Evolutionary conservation across 176 grass and related monocot genomes (phyloP), one percentile per base, ranked within the genome.

Genomic region (Stipa capillata): DNA sequence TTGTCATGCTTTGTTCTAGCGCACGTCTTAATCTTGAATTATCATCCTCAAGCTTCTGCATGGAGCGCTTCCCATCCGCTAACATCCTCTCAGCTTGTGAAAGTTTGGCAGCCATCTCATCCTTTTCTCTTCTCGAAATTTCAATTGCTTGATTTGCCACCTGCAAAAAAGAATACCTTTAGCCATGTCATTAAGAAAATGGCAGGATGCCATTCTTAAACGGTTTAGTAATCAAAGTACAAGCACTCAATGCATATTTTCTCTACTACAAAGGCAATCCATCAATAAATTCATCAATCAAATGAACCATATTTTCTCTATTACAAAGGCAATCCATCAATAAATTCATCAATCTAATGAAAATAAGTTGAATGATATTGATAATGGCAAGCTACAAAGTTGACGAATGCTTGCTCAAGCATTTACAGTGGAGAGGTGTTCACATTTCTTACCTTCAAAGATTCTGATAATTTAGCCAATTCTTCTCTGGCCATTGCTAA

Each of bases 31-130:
- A 81, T 88, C 90, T 99, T 85, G 88, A 89, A 82, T 99, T 99
- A 52, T 96, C 90, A 78, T 96, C 92, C 87, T 99, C 92, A 75
- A 99, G 88, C 72, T 93, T 99, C 73, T 89, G 92, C 83, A 99
- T 93, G 59, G 89, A 96, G n/a, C 12, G 76, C 52, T 93, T 99
- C n/a, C 86, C 88, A 71, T 96, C 92, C 73, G 71, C 86, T 81
- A 96, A 82, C 85, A 91, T 89, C 61, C 75, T 83, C 85, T 99
- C 97, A 28, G 66, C 79, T 79, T 93, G 92, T 66, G 71, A 79
- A 78, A 95, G 86, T 80, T 96, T 96, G 43, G 74, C 51, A 62
- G 50, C 82, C 69, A 79, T 52, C 78, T 83, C 83, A 74, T 89
- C 90, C 78, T 93, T 95, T 55, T 96, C 92, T 83, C 88, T 91